Evolutionary conservation across 2,329 filamentous ascomycete species (phyloP).

Genomic region (Arthrocladium fulminans): DNA sequence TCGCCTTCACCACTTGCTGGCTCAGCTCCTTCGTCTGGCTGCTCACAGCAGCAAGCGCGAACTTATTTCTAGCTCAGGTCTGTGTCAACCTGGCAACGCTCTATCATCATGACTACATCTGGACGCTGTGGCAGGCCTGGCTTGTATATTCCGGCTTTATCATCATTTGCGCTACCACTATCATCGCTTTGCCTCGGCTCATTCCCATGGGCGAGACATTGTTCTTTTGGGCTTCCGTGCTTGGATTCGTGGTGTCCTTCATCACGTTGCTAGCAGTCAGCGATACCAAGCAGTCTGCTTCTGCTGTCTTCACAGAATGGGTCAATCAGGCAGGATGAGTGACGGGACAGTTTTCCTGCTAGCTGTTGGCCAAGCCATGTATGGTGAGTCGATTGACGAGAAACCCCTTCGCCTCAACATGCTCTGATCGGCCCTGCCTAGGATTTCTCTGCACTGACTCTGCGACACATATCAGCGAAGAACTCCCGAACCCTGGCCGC

Average conservation of each 20-base stretch:
- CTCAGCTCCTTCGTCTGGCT: slow-evolving; percentile 23
- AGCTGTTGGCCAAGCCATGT: slow-evolving; percentile 32
- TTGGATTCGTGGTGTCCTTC: slow-evolving; percentile 27
- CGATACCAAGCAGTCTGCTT: slow-evolving; percentile 8
- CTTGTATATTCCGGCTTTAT: slow-evolving; percentile 20
- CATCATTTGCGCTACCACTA: slow-evolving; percentile 12
- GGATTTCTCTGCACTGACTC: slow-evolving; percentile 27
- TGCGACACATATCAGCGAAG: slow-evolving; percentile 33
- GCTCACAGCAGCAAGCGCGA: slow-evolving; percentile 19
- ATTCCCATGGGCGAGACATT: slow-evolving; percentile 14
- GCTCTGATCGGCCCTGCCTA: neutral
- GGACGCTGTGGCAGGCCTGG: slow-evolving; percentile 13
- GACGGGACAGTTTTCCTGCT: slow-evolving; percentile 31
- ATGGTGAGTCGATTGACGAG: slow-evolving; percentile 18
- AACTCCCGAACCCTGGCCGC: slow-evolving; percentile 26
- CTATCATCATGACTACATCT: neutral
- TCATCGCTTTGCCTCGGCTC: slow-evolving; percentile 14
- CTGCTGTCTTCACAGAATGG: slow-evolving; percentile 20
- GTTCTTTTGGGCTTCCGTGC: slow-evolving; percentile 15
- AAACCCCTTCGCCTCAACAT: slow-evolving; percentile 9
- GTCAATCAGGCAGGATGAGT: slow-evolving; percentile 20
- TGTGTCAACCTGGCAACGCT: slow-evolving; percentile 14
- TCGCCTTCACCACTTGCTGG: slow-evolving; percentile 20
- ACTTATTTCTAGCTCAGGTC: slow-evolving; percentile 21
- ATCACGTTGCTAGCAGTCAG: slow-evolving; percentile 26